Evolutionary conservation across 345 rosid species (phyloP), one percentile per base, ranked within the genome.

Genomic region (Nasturtium officinale): DNA sequence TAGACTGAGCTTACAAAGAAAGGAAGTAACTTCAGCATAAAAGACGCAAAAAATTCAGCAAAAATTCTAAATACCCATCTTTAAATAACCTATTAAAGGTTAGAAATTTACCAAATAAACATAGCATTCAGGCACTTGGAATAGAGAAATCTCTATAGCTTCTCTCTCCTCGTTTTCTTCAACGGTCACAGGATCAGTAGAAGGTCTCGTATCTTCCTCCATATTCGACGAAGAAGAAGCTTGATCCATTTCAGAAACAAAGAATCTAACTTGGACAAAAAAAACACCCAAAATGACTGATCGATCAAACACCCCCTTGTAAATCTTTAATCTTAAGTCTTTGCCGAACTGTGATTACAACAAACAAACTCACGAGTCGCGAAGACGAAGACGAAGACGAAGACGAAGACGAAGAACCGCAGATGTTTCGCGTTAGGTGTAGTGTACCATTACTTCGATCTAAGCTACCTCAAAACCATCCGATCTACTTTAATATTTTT

Each of bases 41-140:
- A 32, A 47, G 16, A 46, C 53, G 26, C 16, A 74, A 13, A 5
- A 74, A 25, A n/a, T n/a, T 47, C 18, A 30, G 3, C 26, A 73
- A 15, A 64, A 53, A 1, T 7, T 20, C 28, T 10, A 60, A 43
- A 69, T 17, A 64, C 71, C 55, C 67, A 70, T 64, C 28, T 70
- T 64, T 26, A 11, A 17, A 47, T 37, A 26, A 70, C 16, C 26
- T 7, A 23, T 54, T 1, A 3, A 69, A 30, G 65, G 35, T 40
- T 56, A 35, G 45, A 65, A 56, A 7, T 77, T 71, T 79, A 91
- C 96, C 90, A 88, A 60, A 83, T 91, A 89, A 73, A 91, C 97
- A 72, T 94, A 94, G 78, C 96, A 91, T 83, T 95, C 97, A 56
- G 97, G 79, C 60, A 95, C 96, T 76, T 89, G 92, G 81, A 87